phyloP scores from a whole-genome alignment of 441 rosid genomes.

The Biscutella auriculata region DNA sequence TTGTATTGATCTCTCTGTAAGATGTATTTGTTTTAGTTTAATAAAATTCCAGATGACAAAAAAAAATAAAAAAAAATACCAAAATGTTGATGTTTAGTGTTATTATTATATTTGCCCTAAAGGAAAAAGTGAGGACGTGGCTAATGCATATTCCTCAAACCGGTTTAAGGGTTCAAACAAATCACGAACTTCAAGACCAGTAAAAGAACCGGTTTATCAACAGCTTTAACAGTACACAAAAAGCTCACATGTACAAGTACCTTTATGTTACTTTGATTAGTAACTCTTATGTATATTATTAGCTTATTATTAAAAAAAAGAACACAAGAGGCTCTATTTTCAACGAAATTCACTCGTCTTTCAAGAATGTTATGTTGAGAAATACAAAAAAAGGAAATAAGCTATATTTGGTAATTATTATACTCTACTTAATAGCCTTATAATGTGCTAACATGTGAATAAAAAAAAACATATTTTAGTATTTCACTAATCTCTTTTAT shows the following conservation, averaged over 20 bases:
- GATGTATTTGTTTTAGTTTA: too few species aligned
- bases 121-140: too few species aligned
- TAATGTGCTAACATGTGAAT: slow-evolving; percentile 4
- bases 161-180: slow-evolving; percentile 1
- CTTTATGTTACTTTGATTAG: slow-evolving; percentile 20
- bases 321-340: slow-evolving; percentile 7
- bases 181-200: slow-evolving; percentile 13
- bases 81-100: too few species aligned
- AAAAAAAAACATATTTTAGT: neutral
- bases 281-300: slow-evolving; percentile 14
- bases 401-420: neutral
- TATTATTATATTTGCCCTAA: too few species aligned
- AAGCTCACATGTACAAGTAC: slow-evolving; percentile 14
- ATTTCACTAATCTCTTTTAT: neutral
- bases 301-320: slow-evolving; percentile 16
- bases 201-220: slow-evolving; percentile 10
- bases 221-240: slow-evolving; percentile 22
- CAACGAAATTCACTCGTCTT: slow-evolving; percentile 3
- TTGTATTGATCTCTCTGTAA: too few species aligned
- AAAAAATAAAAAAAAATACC: too few species aligned
- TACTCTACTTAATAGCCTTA: slow-evolving; percentile 13
- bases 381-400: neutral
- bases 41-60: too few species aligned
- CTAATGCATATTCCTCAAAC: neutral
- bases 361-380: slow-evolving; percentile 7